Percentiles rank a stretch among this genome's conserved stretches.
Evolutionary conservation across 2,329 filamentous ascomycete genomes (phyloP).

Genomic region (Talaromyces sp.): DNA sequence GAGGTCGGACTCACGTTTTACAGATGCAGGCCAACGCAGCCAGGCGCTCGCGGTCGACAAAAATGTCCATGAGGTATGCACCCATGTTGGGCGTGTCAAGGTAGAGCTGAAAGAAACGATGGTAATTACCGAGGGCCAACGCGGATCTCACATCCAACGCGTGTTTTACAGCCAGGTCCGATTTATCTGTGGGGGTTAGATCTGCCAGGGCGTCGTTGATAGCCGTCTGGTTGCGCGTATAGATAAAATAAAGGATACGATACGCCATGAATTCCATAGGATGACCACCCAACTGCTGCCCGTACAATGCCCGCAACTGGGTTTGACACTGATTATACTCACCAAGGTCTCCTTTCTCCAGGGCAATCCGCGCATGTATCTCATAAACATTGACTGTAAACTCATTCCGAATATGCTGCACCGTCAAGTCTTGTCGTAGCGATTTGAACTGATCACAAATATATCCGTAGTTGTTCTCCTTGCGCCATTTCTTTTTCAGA

Average conservation of each 20-base stretch:
- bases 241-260: constrained; percentile 98
- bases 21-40: constrained; percentile 87
- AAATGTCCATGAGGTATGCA: constrained; percentile 98
- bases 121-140: constrained; percentile 89
- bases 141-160: constrained; percentile 87
- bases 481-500: constrained; percentile 90
- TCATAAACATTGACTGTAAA: constrained; percentile 97
- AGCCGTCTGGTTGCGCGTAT: constrained; percentile 95
- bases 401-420: constrained; percentile 93
- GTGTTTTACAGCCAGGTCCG: constrained; percentile 78
- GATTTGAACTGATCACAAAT: constrained; percentile 99
- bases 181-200: constrained; percentile 97
- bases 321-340: constrained; percentile 99
- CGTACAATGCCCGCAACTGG: constrained; percentile 88
- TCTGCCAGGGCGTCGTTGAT: constrained; percentile 98
- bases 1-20: constrained; percentile 73
- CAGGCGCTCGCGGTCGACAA: constrained; percentile 88
- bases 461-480: constrained; percentile 90
- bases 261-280: constrained; percentile 97
- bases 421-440: constrained; percentile 93
- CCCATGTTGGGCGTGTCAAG: constrained; percentile 94
- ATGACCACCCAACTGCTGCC: constrained; percentile 80
- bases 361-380: constrained; percentile 91
- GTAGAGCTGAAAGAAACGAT: constrained; percentile 96
- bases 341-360: constrained; percentile 99